A percentile compares a stretch with the other conserved stretches of the same genome.
Evolutionary conservation across 169 alveolate genomes (phyloP).

Genomic region (Theileria parva): DNA sequence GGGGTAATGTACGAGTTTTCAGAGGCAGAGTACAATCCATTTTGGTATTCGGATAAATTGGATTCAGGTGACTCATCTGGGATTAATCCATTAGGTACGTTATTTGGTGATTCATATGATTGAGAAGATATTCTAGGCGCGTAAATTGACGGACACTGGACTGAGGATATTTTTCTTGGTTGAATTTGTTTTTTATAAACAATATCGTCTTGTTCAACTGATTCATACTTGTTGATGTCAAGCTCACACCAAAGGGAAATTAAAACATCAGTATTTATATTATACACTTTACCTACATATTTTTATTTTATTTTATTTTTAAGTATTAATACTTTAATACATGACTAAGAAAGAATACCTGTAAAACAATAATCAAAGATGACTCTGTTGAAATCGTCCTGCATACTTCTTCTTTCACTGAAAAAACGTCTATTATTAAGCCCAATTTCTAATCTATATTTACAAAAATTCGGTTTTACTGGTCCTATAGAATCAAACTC

Average conservation of each 20-base stretch:
- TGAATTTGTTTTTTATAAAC: background rate
- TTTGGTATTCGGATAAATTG: background rate
- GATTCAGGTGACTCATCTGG: background rate
- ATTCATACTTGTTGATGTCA: constrained; percentile 8
- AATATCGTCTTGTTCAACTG: background rate
- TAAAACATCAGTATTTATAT: constrained; percentile 19
- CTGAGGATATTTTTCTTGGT: constrained; percentile 22
- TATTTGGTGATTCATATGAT: background rate
- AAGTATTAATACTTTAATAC: constrained; percentile 17
- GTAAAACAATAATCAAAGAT: constrained; percentile 40
- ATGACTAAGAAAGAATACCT: constrained; percentile 17
- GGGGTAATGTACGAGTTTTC: background rate
- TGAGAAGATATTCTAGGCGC: background rate
- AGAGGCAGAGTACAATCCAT: background rate
- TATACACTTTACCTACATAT: constrained; percentile 2
- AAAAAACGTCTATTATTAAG: constrained; percentile 22
- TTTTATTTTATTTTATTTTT: background rate
- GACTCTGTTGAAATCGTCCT: constrained; percentile 39
- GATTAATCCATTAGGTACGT: background rate
- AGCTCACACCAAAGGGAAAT: constrained; percentile 26
- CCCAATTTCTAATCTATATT: constrained; percentile 33
- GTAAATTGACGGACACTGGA: constrained; percentile 21
- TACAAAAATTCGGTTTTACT: constrained; percentile 33
- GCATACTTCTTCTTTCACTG: constrained; percentile 37
- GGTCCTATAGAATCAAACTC: constrained; percentile 54